Base-by-base conservation (phyloP, 2,329 filamentous ascomycete species). In the Verticillium nubilum region DNA sequence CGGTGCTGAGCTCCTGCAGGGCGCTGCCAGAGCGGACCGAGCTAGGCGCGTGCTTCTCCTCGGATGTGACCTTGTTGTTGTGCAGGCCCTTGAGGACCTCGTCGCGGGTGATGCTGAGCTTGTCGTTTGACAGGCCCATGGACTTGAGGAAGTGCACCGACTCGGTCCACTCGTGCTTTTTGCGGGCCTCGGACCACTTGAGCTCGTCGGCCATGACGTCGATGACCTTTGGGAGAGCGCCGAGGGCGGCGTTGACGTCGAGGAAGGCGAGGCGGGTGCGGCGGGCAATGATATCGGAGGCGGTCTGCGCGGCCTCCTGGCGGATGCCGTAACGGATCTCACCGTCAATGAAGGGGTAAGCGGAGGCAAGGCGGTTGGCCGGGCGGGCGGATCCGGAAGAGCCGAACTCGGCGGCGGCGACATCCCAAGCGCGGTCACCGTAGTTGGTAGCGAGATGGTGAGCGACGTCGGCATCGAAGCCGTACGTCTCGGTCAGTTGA, bases 221-320 rank as follows among this genome's bases (percentile, higher is more conserved):
- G 64, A 92, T 89, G 59, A 92, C 84, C 23, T 74, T 76, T 7
- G 89, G 88, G 19, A 92, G 80, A 1, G 87, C 84, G 68, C 88
- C 83, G 12, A 91, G 80, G 0, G 88, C 86, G 27, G 86, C 86
- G 69, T 90, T 83, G 1, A 87, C 87, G 71, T 92, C 90, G 63
- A 92, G 75, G 77, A 92, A 92, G n/a, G 89, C 87, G 52, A 92
- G 77, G 58, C 89, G 82, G 52, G 86, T 91, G 59, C 89, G 80
- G 59, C 89, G 85, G 17, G 88, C 86, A 59, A 92, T 80, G 35
- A 91, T 83, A 69, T 92, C 89, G 53, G 87, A 82, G 2, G 87
- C 87, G 2, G 86, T 89, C 71, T 89, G 86, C 2, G 89, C 89
- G 61, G 89, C 87, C 73, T 92, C 89, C 69, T 88, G 82, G 60